phyloP scores from a whole-genome alignment of 306 rosid species.

The Delonix regia region DNA sequence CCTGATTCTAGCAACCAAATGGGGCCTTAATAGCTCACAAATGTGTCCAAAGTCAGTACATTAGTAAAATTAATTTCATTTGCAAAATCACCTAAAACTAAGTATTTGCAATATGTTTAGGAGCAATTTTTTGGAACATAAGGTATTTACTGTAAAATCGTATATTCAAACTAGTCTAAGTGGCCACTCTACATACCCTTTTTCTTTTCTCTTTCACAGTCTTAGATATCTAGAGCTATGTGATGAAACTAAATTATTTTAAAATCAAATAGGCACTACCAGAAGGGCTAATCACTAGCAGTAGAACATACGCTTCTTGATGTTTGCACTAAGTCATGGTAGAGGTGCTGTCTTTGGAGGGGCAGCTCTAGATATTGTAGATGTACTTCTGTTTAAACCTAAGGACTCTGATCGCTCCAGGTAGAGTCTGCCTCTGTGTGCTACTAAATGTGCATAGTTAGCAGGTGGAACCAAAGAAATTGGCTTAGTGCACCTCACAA shows the following conservation, averaged over 20 bases:
- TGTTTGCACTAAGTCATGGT: slow-evolving; percentile 86
- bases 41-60: background rate
- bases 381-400: slow-evolving; percentile 45
- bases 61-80: background rate
- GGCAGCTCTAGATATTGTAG: slow-evolving; percentile 72
- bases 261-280: slow-evolving; percentile 18
- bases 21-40: background rate
- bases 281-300: slow-evolving; percentile 56
- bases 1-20: too few species aligned
- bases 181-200: background rate
- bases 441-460: slow-evolving; percentile 96
- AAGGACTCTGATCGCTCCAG: slow-evolving; percentile 80
- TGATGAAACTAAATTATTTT: slow-evolving; percentile 17
- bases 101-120: background rate
- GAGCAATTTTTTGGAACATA: background rate
- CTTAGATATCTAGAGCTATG: slow-evolving; percentile 3
- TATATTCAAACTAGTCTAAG: background rate
- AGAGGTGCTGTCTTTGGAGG: slow-evolving; percentile 80
- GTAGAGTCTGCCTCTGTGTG: slow-evolving; percentile 96
- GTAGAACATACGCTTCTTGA: slow-evolving; percentile 93
- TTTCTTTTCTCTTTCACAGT: background rate
- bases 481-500: slow-evolving; percentile 96
- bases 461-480: slow-evolving; percentile 96
- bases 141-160: too few species aligned
- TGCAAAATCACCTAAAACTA: background rate